Evolutionary conservation across 1,139 yeast species (phyloP).

Genomic region (Taphrina sp.): DNA sequence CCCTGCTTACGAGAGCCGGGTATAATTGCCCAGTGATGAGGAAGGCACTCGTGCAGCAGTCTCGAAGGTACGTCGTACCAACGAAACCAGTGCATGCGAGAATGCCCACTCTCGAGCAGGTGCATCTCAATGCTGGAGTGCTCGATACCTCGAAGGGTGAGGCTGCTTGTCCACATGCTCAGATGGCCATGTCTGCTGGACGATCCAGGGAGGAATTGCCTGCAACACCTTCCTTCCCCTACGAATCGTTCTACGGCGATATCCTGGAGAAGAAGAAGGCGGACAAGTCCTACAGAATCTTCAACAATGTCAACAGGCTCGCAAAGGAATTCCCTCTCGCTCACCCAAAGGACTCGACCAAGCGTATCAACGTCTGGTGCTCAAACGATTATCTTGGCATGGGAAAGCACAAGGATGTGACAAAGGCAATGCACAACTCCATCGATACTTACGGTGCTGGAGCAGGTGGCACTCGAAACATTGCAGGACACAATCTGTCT

Average conservation of each 20-base stretch:
- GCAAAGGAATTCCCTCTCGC: slow-evolving; percentile 93
- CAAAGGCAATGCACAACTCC: slow-evolving; percentile 72
- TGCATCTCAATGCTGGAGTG: slow-evolving; percentile 44
- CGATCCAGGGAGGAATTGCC: slow-evolving; percentile 12
- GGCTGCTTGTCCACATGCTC: slow-evolving; percentile 30
- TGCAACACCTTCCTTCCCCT: slow-evolving; percentile 53
- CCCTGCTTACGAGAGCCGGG: slow-evolving; percentile 62
- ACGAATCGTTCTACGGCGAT: slow-evolving; percentile 58
- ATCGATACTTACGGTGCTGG: slow-evolving; percentile 94
- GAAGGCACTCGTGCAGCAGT: slow-evolving; percentile 56
- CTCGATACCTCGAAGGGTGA: slow-evolving; percentile 40
- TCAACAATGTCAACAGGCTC: slow-evolving; percentile 93
- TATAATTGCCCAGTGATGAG: slow-evolving; percentile 85
- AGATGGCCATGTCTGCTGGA: slow-evolving; percentile 24
- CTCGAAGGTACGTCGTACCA: slow-evolving; percentile 56
- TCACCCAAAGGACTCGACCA: slow-evolving; percentile 67
- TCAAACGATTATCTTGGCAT: slow-evolving; percentile 95
- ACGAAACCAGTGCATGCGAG: slow-evolving; percentile 49
- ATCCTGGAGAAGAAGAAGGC: slow-evolving; percentile 71
- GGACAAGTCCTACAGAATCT: slow-evolving; percentile 91
- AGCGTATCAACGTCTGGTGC: slow-evolving; percentile 97
- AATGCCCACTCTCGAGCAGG: slow-evolving; percentile 43
- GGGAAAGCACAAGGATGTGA: slow-evolving; percentile 75
- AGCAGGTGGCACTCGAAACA: slow-evolving; percentile 98
- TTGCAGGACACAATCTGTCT: slow-evolving; percentile 93